Evolutionary conservation across 2,329 filamentous ascomycete genomes (phyloP).

Genomic region (Sarocladium strictum): DNA sequence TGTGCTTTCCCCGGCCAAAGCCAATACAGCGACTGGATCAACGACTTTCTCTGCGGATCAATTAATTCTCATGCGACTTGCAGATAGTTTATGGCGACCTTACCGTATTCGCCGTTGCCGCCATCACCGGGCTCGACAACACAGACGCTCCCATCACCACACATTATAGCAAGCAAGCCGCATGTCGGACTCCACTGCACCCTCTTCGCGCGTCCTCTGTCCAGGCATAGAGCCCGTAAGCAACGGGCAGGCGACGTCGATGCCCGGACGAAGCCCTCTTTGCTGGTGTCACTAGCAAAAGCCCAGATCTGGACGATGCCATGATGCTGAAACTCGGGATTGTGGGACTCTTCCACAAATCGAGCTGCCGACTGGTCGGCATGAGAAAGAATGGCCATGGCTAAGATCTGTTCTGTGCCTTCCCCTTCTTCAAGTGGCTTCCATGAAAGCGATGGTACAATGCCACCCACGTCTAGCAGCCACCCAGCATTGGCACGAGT

Average conservation of each 20-base stretch:
- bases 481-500: conserved; percentile 35
- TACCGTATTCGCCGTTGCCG: conserved; percentile 34
- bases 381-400: conserved; percentile 44
- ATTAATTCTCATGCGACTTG: conserved; percentile 17
- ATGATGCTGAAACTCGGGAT: conserved; percentile 31
- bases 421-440: conserved; percentile 28
- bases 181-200: conserved; percentile 49
- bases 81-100: conserved; percentile 13
- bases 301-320: conserved; percentile 50
- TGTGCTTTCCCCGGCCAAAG: conserved; percentile 38
- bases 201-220: conserved; percentile 43
- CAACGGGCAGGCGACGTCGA: conserved; percentile 31
- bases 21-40: conserved; percentile 37
- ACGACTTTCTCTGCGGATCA: conserved; percentile 36
- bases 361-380: conserved; percentile 40
- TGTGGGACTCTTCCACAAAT: conserved; percentile 29
- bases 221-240: conserved; percentile 39
- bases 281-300: conserved; percentile 28
- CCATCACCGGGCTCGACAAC: conserved; percentile 36
- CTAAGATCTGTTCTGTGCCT: conserved; percentile 40
- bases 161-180: conserved; percentile 43
- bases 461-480: conserved; percentile 49
- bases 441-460: conserved; percentile 49
- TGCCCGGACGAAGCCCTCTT: conserved; percentile 26
- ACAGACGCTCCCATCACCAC: conserved; percentile 43